These are phyloP conservation scores for Puccinia triticina DNA, from an alignment of 1,284 basidiomycete genomes.

Conservation along the genomic window DNA sequence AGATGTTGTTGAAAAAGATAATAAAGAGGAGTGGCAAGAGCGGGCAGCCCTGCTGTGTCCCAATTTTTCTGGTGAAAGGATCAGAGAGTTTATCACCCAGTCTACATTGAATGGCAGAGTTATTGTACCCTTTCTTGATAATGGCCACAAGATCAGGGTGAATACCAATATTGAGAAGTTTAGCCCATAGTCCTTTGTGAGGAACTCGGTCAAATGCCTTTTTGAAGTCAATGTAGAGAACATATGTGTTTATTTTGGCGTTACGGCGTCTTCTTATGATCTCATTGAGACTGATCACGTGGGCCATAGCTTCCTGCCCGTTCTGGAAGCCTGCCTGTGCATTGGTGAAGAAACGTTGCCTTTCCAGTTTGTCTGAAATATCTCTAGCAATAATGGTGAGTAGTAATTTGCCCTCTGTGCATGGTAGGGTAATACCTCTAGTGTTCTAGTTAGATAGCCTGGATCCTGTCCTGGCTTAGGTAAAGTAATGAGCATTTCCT, in stretches of 20 bases:
- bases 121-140: background rate
- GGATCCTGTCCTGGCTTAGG: constrained; percentile 32
- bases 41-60: constrained; percentile 1
- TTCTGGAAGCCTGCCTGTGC: constrained; percentile 20
- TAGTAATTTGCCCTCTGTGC: constrained; percentile 18
- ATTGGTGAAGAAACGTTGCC: background rate
- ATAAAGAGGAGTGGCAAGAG: constrained; percentile 23
- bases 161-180: background rate
- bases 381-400: background rate
- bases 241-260: background rate
- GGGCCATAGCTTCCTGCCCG: constrained; percentile 13
- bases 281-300: background rate
- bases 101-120: too few relatives aligned
- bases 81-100: too few relatives aligned
- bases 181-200: constrained; percentile 24
- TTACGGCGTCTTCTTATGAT: background rate
- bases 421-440: constrained; percentile 23
- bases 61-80: too few relatives aligned
- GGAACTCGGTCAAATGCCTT: constrained; percentile 35
- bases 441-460: background rate
- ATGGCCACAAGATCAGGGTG: background rate
- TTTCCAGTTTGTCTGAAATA: constrained; percentile 2
- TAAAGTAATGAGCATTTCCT: constrained; percentile 19
- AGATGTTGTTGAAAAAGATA: constrained; percentile 34
- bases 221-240: constrained; percentile 29